Evolutionary conservation across 306 rosid species (phyloP).

Genomic region (Echinosophora koreensis): DNA sequence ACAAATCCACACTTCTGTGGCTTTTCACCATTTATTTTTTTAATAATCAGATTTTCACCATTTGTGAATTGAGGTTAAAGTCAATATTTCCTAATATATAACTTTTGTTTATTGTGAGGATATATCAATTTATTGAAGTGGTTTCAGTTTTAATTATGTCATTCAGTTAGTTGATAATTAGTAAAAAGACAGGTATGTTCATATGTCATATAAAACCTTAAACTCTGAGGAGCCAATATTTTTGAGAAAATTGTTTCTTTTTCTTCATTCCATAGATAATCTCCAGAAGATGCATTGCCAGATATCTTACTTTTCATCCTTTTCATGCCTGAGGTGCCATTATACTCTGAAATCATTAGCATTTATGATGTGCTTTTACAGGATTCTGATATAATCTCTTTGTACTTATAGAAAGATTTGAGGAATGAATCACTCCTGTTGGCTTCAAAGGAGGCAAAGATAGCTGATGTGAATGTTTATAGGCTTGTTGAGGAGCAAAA

Average conservation of each 20-base stretch:
- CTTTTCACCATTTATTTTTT: slow-evolving; percentile 13
- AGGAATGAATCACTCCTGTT: slow-evolving; percentile 76
- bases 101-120: slow-evolving; percentile 15
- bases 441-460: slow-evolving; percentile 89
- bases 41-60: not conserved
- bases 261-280: slow-evolving; percentile 24
- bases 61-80: slow-evolving; percentile 21
- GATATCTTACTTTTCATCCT: slow-evolving; percentile 38
- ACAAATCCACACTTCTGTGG: not conserved
- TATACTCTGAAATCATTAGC: slow-evolving; percentile 33
- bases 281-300: not conserved
- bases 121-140: slow-evolving; percentile 10
- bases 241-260: not conserved
- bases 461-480: slow-evolving; percentile 79
- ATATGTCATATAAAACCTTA: slow-evolving; percentile 18
- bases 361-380: slow-evolving; percentile 27
- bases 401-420: slow-evolving; percentile 71
- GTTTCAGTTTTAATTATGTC: slow-evolving; percentile 3
- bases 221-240: not conserved
- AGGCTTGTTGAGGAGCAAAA: slow-evolving; percentile 91
- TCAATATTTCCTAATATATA: slow-evolving; percentile 12
- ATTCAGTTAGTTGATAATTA: slow-evolving; percentile 15
- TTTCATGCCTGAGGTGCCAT: slow-evolving; percentile 11
- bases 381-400: slow-evolving; percentile 43
- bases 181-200: slow-evolving; percentile 18